Evolutionary conservation across 257 asterid genomes (phyloP).

Genomic region (Schizonepeta tenuifolia): DNA sequence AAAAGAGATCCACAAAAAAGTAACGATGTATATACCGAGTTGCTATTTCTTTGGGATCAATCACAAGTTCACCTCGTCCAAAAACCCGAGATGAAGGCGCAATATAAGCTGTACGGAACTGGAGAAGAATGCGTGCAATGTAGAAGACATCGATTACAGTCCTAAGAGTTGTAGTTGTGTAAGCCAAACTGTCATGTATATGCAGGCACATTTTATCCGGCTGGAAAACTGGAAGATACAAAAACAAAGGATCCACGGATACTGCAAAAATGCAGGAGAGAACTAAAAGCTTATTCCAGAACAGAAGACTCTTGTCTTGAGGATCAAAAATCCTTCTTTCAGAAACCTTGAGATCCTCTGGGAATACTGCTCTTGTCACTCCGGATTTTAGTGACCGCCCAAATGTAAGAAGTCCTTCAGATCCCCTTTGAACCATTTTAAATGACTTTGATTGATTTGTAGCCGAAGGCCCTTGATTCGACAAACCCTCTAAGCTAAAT

Average conservation of each 20-base stretch:
- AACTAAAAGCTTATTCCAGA: constrained; percentile 89
- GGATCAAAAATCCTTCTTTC: constrained; percentile 83
- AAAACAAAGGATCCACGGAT: constrained; percentile 88
- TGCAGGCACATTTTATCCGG: constrained; percentile 78
- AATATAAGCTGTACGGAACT: constrained; percentile 91
- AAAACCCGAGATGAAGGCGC: constrained; percentile 99
- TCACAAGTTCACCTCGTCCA: constrained; percentile 98
- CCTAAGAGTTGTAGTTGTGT: constrained; percentile 71
- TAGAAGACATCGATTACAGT: constrained; percentile 71
- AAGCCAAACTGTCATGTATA: constrained; percentile 68
- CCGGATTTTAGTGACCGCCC: constrained; percentile 83
- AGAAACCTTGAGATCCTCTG: constrained; percentile 87
- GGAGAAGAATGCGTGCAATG: constrained; percentile 72
- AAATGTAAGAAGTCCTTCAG: constrained; percentile 80
- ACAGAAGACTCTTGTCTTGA: constrained; percentile 84
- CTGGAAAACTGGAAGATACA: constrained; percentile 83
- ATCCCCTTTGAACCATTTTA: constrained; percentile 66
- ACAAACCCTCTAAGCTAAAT: constrained; percentile 68
- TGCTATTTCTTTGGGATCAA: constrained; percentile 88
- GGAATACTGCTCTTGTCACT: constrained; percentile 82
- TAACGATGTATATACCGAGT: constrained; percentile 74
- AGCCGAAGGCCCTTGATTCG: constrained; percentile 44
- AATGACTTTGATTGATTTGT: constrained; percentile 60
- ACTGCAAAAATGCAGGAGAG: constrained; percentile 79
- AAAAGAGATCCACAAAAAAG: constrained; percentile 78